Percentiles rank a stretch among this genome's conserved stretches.
phyloP scores from a whole-genome alignment of 1,284 basidiomycete species.

The Apiotrichum mycotoxinovorans region DNA sequence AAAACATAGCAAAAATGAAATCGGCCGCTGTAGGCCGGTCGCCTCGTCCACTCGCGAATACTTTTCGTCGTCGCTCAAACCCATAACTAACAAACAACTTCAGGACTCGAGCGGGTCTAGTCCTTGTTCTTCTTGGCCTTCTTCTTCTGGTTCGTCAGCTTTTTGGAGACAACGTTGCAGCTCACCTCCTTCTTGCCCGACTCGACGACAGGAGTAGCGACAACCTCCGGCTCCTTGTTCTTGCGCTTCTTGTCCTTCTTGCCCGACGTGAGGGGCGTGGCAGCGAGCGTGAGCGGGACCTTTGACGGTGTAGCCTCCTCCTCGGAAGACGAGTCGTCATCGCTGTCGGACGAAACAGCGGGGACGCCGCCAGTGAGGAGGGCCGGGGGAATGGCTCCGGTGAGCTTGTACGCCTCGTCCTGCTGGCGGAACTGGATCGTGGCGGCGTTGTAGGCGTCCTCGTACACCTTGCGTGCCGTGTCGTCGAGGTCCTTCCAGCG shows the following conservation, averaged over 20 bases:
- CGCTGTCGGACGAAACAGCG: not conserved
- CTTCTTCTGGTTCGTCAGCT: not conserved
- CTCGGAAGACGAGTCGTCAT: conserved; percentile 17
- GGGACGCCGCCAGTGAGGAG: not conserved
- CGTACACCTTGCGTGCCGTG: conserved; percentile 61
- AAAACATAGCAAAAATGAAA: not conserved
- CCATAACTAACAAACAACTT: no score
- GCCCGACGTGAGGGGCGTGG: conserved; percentile 14
- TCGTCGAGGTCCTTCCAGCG: conserved; percentile 68
- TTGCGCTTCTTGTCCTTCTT: conserved; percentile 40
- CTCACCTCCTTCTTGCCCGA: conserved; percentile 26
- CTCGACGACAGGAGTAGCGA: conserved; percentile 2
- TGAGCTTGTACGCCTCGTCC: conserved; percentile 29
- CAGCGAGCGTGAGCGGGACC: conserved; percentile 19
- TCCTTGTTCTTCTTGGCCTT: conserved; percentile 5
- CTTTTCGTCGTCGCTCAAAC: no score
- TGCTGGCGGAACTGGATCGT: conserved; percentile 25
- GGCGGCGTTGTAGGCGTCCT: conserved; percentile 28
- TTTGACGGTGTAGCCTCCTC: conserved; percentile 15
- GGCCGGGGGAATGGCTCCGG: not conserved
- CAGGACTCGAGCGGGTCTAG: no score
- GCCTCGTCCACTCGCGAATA: no score
- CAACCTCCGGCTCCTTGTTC: conserved; percentile 13
- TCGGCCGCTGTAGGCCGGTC: not conserved
- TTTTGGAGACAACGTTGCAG: not conserved